Percentiles rank a stretch among this genome's conserved stretches.
phyloP scores from a whole-genome alignment of 225 moss, liverwort and hornwort genomes.

The Bryoerythrophyllum caledonicum region DNA sequence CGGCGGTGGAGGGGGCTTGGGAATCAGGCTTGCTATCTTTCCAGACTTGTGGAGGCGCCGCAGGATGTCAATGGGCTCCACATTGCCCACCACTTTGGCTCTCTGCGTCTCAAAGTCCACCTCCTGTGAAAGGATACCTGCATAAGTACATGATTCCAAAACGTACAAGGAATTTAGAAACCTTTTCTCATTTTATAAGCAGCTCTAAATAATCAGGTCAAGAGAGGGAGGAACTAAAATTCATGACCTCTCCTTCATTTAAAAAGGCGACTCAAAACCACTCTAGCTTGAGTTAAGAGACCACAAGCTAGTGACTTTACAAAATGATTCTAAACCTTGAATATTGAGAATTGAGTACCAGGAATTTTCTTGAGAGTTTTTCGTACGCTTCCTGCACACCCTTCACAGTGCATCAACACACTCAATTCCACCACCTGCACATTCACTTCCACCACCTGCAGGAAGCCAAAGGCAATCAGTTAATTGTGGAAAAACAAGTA shows the following conservation, averaged over 20 bases:
- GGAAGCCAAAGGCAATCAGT: neutral
- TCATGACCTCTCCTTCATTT: too few relatives aligned
- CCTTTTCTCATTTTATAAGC: too few relatives aligned
- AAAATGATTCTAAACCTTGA: neutral
- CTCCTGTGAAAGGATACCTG: slow-evolving; percentile 33
- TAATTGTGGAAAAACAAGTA: neutral
- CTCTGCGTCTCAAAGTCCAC: slow-evolving; percentile 51
- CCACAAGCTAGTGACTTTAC: too few relatives aligned
- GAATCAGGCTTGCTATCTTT: slow-evolving; percentile 50
- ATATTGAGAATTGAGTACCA: slow-evolving; percentile 27
- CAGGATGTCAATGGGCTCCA: slow-evolving; percentile 44
- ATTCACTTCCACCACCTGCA: neutral
- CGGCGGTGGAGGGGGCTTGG: slow-evolving; percentile 35
- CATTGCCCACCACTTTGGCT: slow-evolving; percentile 42
- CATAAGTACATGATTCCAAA: neutral
- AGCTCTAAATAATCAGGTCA: too few relatives aligned
- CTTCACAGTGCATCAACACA: slow-evolving; percentile 68
- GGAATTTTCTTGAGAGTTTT: slow-evolving; percentile 56
- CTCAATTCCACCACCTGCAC: slow-evolving; percentile 51
- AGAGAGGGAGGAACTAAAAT: too few relatives aligned
- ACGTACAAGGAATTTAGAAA: too few relatives aligned
- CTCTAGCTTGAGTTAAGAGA: too few relatives aligned
- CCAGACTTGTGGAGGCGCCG: slow-evolving; percentile 53
- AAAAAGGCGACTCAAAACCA: too few relatives aligned
- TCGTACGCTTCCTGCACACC: slow-evolving; percentile 55